Percentiles rank a stretch among this genome's conserved stretches.
Evolutionary conservation across 2,329 filamentous ascomycete species (phyloP).

Genomic region (Exophiala aquamarina): DNA sequence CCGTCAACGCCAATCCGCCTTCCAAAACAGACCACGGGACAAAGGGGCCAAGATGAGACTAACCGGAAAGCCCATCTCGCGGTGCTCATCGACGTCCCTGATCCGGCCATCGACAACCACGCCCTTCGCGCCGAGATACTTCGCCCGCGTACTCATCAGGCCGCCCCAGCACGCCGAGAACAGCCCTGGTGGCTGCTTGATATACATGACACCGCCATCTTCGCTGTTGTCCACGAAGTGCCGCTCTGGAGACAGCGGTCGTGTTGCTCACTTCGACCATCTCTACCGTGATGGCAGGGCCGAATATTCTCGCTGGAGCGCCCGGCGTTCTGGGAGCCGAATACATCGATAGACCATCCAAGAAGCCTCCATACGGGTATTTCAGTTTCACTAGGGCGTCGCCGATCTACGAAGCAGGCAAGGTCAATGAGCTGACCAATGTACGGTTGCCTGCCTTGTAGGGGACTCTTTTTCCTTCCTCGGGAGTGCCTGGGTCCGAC

Average conservation of each 20-base stretch:
- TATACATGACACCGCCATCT: constrained; percentile 36
- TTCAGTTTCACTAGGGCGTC: constrained; percentile 38
- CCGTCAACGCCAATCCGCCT: constrained; percentile 19
- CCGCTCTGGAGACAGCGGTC: constrained; percentile 31
- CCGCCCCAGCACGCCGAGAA: constrained; percentile 41
- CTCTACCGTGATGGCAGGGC: constrained; percentile 33
- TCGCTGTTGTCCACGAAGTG: constrained; percentile 40
- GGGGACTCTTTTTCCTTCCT: no score
- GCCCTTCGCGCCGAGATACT: constrained; percentile 36
- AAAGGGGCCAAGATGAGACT: neutral
- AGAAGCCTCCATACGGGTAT: constrained; percentile 35
- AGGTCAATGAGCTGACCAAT: no score
- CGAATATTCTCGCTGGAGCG: constrained; percentile 30
- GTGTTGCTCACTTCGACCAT: constrained; percentile 37
- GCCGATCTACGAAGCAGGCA: no score
- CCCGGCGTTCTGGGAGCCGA: constrained; percentile 27
- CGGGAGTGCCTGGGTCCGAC: no score
- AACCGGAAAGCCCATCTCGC: constrained; percentile 27
- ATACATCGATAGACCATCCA: constrained; percentile 36
- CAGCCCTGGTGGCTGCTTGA: constrained; percentile 36
- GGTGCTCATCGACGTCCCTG: constrained; percentile 37
- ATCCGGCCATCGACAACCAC: constrained; percentile 42
- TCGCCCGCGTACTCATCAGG: constrained; percentile 39
- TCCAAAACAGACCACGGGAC: neutral
- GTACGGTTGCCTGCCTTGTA: no score